Base-by-base conservation (phyloP, 306 rosid species). In the Rosa chinensis region DNA sequence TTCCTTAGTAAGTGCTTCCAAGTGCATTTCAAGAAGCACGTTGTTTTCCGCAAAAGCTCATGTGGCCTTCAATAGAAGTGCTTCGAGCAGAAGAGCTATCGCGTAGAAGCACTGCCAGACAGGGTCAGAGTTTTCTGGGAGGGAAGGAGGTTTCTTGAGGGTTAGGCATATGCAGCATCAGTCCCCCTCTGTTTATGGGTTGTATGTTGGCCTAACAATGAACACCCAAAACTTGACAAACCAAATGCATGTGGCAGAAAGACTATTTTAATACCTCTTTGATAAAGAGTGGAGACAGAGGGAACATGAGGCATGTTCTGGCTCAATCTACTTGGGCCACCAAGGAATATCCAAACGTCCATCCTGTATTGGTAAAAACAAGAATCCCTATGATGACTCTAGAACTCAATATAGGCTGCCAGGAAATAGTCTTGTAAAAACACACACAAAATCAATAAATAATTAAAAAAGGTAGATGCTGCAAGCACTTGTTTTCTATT, bases 261-360 rank as follows among this genome's bases (percentile, higher is more conserved):
- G 28, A 80, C 50, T 32, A 56, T 39, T 59, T 32, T 43, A 37
- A 61, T 13, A 5, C 23, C 52, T 71, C 5, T 45, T 52, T 63
- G 49, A 61, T 63, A 16, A 43, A 4, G 72, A 32, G 72, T 37
- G 39, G 84, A 62, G 72, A 16, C 76, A 28, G 72, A 63, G 77
- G 78, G 78, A 83, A 50, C 78, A 70, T 20, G 81, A 79, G 28
- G 50, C 71, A 63, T 25, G 62, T 75, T 71, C 50, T 47, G 73
- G 39, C 76, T 8, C 59, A 53, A 5, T 66, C 56, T 72, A 47
- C 49, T 70, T 44, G 78, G 59, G 70, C 66, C 53, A 67, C 79
- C 40, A 2, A 53, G 44, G 79, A 80, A 50, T 70, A 70, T 68
- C 66, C 78, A 49, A 10, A 44, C 9, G 63, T 7, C 63, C 20